phyloP scores from a whole-genome alignment of 1,139 yeast species.

The Saccharomyces hybrid region DNA sequence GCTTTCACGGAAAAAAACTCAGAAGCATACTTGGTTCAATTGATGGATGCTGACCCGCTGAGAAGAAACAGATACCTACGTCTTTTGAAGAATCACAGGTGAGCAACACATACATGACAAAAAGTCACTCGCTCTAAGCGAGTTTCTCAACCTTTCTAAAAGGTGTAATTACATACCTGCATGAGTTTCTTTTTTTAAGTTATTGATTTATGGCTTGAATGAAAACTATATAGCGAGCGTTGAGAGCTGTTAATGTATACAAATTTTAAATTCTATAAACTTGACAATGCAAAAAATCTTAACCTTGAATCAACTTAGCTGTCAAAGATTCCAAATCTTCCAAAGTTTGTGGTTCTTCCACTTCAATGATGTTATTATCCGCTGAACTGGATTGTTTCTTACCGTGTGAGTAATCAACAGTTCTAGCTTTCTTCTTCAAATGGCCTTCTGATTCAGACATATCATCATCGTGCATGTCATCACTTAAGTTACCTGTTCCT shows the following conservation, averaged over 20 bases:
- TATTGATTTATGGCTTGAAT: neutral
- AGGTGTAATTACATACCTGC: neutral
- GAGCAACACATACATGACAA: neutral
- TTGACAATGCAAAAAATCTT: neutral
- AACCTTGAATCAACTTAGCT: slow-evolving; percentile 44
- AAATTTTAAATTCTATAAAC: neutral
- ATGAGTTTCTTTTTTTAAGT: neutral
- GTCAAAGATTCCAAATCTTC: slow-evolving; percentile 93
- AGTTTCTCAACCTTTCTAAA: neutral
- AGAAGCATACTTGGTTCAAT: slow-evolving; percentile 33
- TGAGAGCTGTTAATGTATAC: neutral
- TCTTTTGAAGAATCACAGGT: slow-evolving; percentile 12
- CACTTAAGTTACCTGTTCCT: slow-evolving; percentile 33
- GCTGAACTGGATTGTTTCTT: slow-evolving; percentile 19
- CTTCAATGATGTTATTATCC: slow-evolving; percentile 47
- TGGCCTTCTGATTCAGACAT: slow-evolving; percentile 39
- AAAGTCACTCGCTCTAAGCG: neutral
- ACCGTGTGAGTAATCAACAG: slow-evolving; percentile 22
- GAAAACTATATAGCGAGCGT: neutral
- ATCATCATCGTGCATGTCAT: slow-evolving; percentile 37
- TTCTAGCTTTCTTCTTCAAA: slow-evolving; percentile 41
- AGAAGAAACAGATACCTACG: slow-evolving; percentile 54
- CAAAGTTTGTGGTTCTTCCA: slow-evolving; percentile 81
- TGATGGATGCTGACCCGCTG: slow-evolving; percentile 61
- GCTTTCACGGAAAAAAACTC: slow-evolving; percentile 19